Evolutionary conservation across 139 green algal genomes (phyloP).

Genomic region (Coccomyxa sp.): DNA sequence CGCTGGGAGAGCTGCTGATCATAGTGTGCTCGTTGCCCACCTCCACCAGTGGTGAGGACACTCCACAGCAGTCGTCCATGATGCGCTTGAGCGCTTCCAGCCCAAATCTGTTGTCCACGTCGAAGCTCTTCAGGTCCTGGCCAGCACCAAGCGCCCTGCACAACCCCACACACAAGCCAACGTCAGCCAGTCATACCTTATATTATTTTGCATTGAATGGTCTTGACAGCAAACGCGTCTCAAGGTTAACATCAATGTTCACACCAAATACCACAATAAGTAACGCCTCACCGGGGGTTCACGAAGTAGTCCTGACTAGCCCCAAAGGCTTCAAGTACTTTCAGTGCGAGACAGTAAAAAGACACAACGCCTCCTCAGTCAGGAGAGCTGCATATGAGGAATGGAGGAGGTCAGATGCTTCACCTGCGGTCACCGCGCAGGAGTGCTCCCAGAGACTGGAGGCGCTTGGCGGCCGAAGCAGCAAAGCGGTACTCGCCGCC

Average conservation of each 20-base stretch:
- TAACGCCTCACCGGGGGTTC: too few species aligned
- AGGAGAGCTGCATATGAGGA: background rate
- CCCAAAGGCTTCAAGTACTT: too few species aligned
- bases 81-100: constrained; percentile 34
- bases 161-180: background rate
- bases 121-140: constrained; percentile 42
- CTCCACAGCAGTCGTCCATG: constrained; percentile 30
- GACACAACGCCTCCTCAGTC: too few species aligned
- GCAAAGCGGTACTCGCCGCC: constrained; percentile 34
- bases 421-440: constrained; percentile 34
- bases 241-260: too few species aligned
- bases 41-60: too few species aligned
- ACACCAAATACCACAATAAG: too few species aligned
- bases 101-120: constrained; percentile 52
- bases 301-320: too few species aligned
- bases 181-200: background rate
- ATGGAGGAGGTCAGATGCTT: background rate
- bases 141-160: constrained; percentile 35
- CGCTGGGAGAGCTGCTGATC: too few species aligned
- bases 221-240: too few species aligned
- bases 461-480: constrained; percentile 24
- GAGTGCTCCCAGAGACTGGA: constrained; percentile 29
- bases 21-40: too few species aligned
- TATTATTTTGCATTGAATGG: too few species aligned
- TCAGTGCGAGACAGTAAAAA: too few species aligned